A percentile compares a stretch with the other conserved stretches of the same genome.
phyloP scores from a whole-genome alignment of 2,329 filamentous ascomycete species.

The Fusarium tupiense region DNA sequence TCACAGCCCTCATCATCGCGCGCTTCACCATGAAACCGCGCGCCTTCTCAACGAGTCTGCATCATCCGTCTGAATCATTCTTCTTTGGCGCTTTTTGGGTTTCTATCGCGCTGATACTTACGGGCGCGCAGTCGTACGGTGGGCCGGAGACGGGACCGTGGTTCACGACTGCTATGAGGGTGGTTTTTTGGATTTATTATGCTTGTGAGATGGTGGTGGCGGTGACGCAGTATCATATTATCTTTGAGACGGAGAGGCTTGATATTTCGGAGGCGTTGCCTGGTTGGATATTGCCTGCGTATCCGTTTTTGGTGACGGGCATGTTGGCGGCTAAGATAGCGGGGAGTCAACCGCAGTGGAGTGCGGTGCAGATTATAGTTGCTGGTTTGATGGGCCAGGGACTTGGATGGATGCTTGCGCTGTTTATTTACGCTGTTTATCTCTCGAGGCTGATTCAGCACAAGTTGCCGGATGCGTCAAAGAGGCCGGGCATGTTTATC shows the following conservation, averaged over 20 bases:
- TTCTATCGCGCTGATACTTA: conserved; percentile 7
- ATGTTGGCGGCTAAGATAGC: conserved; percentile 14
- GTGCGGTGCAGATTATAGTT: conserved; percentile 13
- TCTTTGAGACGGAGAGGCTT: conserved; percentile 8
- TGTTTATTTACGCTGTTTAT: conserved; percentile 22
- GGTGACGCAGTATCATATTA: conserved; percentile 7
- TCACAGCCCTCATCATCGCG: not conserved
- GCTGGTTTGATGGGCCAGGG: conserved; percentile 19
- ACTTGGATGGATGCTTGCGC: conserved; percentile 20
- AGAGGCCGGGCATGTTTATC: conserved; percentile 13
- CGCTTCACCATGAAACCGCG: conserved; percentile 11
- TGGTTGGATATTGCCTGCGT: conserved; percentile 11
- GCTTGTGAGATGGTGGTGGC: conserved; percentile 24
- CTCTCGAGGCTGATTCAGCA: conserved; percentile 19
- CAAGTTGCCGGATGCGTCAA: not conserved
- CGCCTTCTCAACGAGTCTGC: conserved; percentile 8
- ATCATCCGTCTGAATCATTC: conserved; percentile 20
- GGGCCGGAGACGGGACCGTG: conserved; percentile 5
- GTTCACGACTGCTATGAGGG: conserved; percentile 2
- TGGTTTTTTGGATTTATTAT: conserved; percentile 18
- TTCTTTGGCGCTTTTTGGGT: conserved; percentile 19
- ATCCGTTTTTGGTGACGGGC: conserved; percentile 19
- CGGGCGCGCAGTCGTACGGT: conserved; percentile 16
- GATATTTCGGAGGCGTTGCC: conserved; percentile 13
- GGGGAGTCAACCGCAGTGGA: conserved; percentile 9